A percentile compares a stretch with the other conserved stretches of the same genome.
Evolutionary conservation across 2,329 filamentous ascomycete genomes (phyloP).

Genomic region (Colletotrichum sidae): DNA sequence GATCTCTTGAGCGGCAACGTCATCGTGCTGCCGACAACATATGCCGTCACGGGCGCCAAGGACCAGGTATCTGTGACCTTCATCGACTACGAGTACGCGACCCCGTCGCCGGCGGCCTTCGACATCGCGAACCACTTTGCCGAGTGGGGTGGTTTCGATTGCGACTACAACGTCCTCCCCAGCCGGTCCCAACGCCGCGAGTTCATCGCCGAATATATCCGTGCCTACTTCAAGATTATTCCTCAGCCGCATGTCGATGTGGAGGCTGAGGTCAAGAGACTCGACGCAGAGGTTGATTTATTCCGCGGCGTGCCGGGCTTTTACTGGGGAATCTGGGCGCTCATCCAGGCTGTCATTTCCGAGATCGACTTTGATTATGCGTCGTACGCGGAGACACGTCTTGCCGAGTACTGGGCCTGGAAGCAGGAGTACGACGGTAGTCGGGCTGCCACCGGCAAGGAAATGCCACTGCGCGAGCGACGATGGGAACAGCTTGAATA

Average conservation of each 20-base stretch:
- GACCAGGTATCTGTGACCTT: slow-evolving; percentile 75
- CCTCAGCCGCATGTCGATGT: slow-evolving; percentile 59
- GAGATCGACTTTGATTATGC: slow-evolving; percentile 98
- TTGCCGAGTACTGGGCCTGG: slow-evolving; percentile 96
- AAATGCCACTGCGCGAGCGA: slow-evolving; percentile 80
- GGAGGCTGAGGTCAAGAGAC: slow-evolving; percentile 72
- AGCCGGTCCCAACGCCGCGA: slow-evolving; percentile 79
- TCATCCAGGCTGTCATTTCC: slow-evolving; percentile 94
- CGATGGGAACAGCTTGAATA: slow-evolving; percentile 75
- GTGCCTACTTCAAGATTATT: slow-evolving; percentile 73
- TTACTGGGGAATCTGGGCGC: slow-evolving; percentile 92
- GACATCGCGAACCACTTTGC: slow-evolving; percentile 98
- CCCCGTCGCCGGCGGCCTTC: slow-evolving; percentile 92
- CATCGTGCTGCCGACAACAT: slow-evolving; percentile 75
- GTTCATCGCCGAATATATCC: slow-evolving; percentile 87
- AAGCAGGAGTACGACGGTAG: slow-evolving; percentile 78
- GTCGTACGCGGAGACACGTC: slow-evolving; percentile 84
- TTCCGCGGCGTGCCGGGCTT: slow-evolving; percentile 93
- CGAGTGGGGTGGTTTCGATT: slow-evolving; percentile 97
- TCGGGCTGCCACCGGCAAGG: slow-evolving; percentile 61
- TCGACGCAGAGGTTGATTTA: slow-evolving; percentile 84
- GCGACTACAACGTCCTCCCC: slow-evolving; percentile 87
- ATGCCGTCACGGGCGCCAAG: slow-evolving; percentile 46
- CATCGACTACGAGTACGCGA: slow-evolving; percentile 99
- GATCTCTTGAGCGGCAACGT: slow-evolving; percentile 97